phyloP scores from a whole-genome alignment of 805 yeast genomes.

The Kazachstania kunashirensis region DNA sequence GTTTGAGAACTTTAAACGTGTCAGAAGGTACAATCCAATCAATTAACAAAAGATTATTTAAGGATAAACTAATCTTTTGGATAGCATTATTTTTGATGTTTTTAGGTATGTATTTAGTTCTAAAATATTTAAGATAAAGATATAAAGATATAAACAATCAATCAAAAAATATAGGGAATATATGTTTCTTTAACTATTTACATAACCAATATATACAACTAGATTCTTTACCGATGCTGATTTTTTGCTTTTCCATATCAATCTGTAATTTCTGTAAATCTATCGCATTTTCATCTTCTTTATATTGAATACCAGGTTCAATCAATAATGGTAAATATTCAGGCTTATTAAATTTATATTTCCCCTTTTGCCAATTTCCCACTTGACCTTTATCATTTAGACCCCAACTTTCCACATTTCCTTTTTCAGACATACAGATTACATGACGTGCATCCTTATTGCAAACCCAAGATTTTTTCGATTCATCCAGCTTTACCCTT shows the following conservation, averaged over 20 bases:
- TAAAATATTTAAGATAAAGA: slow-evolving; percentile 49
- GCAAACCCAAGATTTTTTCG: slow-evolving; percentile 40
- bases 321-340: slow-evolving; percentile 34
- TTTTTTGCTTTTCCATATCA: slow-evolving; percentile 43
- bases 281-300: not conserved
- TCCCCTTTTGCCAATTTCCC: slow-evolving; percentile 57
- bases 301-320: slow-evolving; percentile 37
- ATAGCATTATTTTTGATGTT: slow-evolving; percentile 57
- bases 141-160: too few relatives aligned
- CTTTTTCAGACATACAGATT: slow-evolving; percentile 48
- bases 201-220: slow-evolving; percentile 54
- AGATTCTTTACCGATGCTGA: slow-evolving; percentile 52
- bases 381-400: slow-evolving; percentile 74
- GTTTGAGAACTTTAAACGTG: slow-evolving; percentile 75
- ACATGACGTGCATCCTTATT: slow-evolving; percentile 47
- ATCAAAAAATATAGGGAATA: not conserved
- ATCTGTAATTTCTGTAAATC: slow-evolving; percentile 12
- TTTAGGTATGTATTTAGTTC: slow-evolving; percentile 53
- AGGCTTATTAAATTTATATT: slow-evolving; percentile 31
- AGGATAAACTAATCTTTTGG: slow-evolving; percentile 83
- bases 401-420: slow-evolving; percentile 61
- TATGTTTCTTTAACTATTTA: slow-evolving; percentile 6
- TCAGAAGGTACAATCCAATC: slow-evolving; percentile 73
- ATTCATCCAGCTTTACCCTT: slow-evolving; percentile 43
- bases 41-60: slow-evolving; percentile 71